phyloP scores from a whole-genome alignment of 1,284 basidiomycete genomes.

The Ganoderma lucidum region DNA sequence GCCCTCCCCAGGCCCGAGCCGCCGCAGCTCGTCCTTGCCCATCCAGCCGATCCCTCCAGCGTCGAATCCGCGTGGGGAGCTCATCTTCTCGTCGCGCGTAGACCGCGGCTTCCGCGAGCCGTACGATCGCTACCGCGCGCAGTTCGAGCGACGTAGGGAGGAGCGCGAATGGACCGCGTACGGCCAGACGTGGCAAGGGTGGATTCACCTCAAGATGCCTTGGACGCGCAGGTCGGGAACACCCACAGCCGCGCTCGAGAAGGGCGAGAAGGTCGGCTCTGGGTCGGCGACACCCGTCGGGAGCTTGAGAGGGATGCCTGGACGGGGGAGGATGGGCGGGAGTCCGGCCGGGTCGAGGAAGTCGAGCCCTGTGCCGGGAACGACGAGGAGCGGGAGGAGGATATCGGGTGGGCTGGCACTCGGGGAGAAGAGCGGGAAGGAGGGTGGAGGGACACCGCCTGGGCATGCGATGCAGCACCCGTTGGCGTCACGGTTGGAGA shows the following conservation, averaged over 20 bases:
- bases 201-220: conserved; percentile 50
- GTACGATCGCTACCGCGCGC: conserved; percentile 91
- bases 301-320: conserved; percentile 37
- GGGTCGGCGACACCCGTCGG: conserved; percentile 32
- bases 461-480: conserved; percentile 15
- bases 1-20: conserved; percentile 48
- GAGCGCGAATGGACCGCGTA: conserved; percentile 62
- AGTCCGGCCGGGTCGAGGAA: conserved; percentile 51
- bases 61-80: conserved; percentile 91
- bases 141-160: conserved; percentile 87
- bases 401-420: conserved; percentile 15
- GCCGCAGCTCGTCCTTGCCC: conserved; percentile 48
- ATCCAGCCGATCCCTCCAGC: conserved; percentile 90
- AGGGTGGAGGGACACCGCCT: conserved; percentile 4
- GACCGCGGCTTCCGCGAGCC: conserved; percentile 86
- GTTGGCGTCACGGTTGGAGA: background rate
- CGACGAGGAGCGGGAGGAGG: conserved; percentile 19
- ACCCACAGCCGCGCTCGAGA: conserved; percentile 23
- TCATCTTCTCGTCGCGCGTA: conserved; percentile 94
- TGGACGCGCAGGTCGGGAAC: conserved; percentile 38
- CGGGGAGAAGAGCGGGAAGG: conserved; percentile 7
- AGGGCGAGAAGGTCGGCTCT: conserved; percentile 5
- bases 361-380: conserved; percentile 50
- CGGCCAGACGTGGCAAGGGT: conserved; percentile 52
- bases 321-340: conserved; percentile 42